Evolutionary conservation across 495 filamentous ascomycete species (phyloP).

Genomic region (Xylaria nigripes): DNA sequence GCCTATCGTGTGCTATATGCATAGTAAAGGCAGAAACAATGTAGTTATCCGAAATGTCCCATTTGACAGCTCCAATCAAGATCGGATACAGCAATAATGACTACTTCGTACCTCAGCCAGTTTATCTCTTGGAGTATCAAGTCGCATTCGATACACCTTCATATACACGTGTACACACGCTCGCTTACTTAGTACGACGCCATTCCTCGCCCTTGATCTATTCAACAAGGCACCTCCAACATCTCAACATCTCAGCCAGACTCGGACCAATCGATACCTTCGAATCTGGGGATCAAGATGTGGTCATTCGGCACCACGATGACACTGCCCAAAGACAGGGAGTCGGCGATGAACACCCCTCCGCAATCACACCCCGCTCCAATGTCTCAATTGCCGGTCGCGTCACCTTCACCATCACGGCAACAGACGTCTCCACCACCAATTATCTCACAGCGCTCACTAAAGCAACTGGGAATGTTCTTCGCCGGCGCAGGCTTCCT

Average conservation of each 20-base stretch:
- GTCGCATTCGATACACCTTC: background rate
- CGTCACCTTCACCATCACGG: background rate
- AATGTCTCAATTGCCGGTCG: background rate
- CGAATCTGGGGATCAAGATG: conserved; percentile 5
- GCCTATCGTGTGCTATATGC: no score
- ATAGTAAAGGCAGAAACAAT: no score
- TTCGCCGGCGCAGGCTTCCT: conserved; percentile 67
- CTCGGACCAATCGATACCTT: no score
- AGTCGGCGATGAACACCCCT: conserved; percentile 10
- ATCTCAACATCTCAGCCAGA: background rate
- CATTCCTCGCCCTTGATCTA: background rate
- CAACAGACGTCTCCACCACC: background rate
- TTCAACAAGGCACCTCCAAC: background rate
- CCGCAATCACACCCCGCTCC: conserved; percentile 4
- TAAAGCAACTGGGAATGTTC: conserved; percentile 52
- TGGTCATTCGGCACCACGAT: conserved; percentile 30
- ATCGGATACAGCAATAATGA: no score
- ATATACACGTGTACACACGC: background rate
- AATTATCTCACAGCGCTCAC: conserved; percentile 31
- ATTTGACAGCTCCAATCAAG: no score
- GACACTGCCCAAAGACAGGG: conserved; percentile 26
- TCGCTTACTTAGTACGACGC: no score
- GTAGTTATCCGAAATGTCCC: no score
- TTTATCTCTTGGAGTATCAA: background rate
- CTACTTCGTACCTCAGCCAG: no score